Percentiles rank a stretch among this genome's conserved stretches.
Conservation (phyloP, 1,139 yeast species). For the Yamadazyma kanchanaburiensis region DNA sequence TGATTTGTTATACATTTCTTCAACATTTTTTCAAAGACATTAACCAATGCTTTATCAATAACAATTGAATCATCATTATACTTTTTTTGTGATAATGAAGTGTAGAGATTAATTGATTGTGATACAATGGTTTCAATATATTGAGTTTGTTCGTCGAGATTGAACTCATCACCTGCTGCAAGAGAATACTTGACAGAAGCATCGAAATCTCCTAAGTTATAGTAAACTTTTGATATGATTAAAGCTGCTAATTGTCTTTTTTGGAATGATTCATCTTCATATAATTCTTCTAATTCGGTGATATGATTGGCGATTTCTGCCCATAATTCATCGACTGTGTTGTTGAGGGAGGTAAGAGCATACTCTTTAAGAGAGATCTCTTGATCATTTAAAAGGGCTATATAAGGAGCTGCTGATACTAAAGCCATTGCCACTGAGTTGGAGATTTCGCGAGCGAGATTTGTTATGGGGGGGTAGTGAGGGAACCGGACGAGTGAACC, state of each 20-base stretch:
- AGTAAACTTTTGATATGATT: constrained; percentile 90
- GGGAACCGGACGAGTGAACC: not conserved
- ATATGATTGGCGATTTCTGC: constrained; percentile 94
- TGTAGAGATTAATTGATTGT: constrained; percentile 84
- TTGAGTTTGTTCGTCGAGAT: constrained; percentile 74
- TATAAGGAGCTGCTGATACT: constrained; percentile 82
- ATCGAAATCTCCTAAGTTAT: constrained; percentile 91
- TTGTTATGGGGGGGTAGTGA: no score
- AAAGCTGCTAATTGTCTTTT: constrained; percentile 85
- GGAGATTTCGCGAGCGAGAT: no score
- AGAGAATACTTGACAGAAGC: constrained; percentile 87
- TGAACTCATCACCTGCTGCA: constrained; percentile 77
- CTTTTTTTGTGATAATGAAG: constrained; percentile 55
- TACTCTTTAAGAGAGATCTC: constrained; percentile 76
- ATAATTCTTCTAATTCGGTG: constrained; percentile 82
- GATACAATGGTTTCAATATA: constrained; percentile 92
- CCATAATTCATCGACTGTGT: constrained; percentile 89
- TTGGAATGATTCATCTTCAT: constrained; percentile 78
- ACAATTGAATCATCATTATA: constrained; percentile 37
- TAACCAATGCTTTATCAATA: constrained; percentile 62
- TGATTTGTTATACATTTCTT: constrained; percentile 68
- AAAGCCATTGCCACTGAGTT: constrained; percentile 44
- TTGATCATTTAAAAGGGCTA: constrained; percentile 82
- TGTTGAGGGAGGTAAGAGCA: constrained; percentile 80
- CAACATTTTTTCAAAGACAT: constrained; percentile 84